Evolutionary conservation across 148 eudicot genomes (phyloP).

Genomic region (Nepenthes mirabilis): DNA sequence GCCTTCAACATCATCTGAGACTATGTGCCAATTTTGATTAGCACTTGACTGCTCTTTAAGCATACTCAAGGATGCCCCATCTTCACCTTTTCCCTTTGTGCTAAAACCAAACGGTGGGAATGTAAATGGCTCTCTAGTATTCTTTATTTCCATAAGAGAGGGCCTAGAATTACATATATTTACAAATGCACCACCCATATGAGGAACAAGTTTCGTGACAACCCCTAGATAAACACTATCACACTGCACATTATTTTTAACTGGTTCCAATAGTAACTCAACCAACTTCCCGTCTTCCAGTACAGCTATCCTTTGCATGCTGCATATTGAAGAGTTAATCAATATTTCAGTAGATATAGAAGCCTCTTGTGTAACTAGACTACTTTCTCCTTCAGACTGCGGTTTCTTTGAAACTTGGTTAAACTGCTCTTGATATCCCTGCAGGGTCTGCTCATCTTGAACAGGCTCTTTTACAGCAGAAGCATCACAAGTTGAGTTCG

Average conservation of each 20-base stretch:
- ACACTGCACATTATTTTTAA: constrained; percentile 70
- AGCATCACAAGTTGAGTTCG: constrained; percentile 11
- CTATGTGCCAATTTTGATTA: constrained; percentile 16
- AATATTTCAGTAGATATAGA: constrained; percentile 59
- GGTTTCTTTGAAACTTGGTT: constrained; percentile 27
- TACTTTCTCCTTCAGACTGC: constrained; percentile 30
- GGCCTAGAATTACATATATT: constrained; percentile 67
- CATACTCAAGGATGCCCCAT: constrained; percentile 14
- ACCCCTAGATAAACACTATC: constrained; percentile 89
- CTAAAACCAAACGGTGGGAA: constrained; percentile 40
- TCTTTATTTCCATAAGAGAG: constrained; percentile 68
- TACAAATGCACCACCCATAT: constrained; percentile 97
- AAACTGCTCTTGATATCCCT: constrained; percentile 17
- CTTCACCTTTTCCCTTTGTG: constrained; percentile 32
- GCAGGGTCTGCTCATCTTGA: constrained; percentile 17
- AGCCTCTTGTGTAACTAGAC: constrained; percentile 18
- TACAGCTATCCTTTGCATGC: constrained; percentile 94
- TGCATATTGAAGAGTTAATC: constrained; percentile 83
- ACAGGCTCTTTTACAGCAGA: constrained; percentile 11
- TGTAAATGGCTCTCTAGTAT: constrained; percentile 55
- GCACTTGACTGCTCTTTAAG: constrained; percentile 21
- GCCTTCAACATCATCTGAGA: constrained; percentile 28
- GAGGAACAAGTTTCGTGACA: constrained; percentile 70
- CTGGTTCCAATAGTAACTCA: constrained; percentile 81
- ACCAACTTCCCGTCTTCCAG: constrained; percentile 81